Conservation (phyloP, 441 rosid species). For the Gossypium laxum region DNA sequence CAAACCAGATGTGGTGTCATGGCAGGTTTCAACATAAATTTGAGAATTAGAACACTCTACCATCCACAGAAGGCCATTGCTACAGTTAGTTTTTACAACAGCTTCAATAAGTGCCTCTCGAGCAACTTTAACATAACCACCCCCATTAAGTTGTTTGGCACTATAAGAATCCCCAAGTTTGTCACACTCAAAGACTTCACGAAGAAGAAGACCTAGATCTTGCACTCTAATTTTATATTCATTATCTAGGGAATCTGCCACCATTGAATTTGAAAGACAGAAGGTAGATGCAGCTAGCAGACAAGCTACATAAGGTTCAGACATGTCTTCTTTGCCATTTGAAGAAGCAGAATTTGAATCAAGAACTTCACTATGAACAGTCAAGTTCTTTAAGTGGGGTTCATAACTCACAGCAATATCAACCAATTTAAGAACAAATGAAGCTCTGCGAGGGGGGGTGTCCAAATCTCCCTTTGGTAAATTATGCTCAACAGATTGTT, state of each 20-base stretch:
- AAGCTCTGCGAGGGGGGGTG: constrained; percentile 31
- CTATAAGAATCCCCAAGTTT: constrained; percentile 48
- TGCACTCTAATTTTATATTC: constrained; percentile 58
- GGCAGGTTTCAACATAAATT: constrained; percentile 66
- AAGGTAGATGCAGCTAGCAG: constrained; percentile 84
- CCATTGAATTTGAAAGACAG: constrained; percentile 38
- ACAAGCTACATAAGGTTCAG: constrained; percentile 45
- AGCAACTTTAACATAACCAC: constrained; percentile 84
- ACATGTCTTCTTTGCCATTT: constrained; percentile 21
- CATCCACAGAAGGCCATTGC: constrained; percentile 62
- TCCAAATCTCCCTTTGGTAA: constrained; percentile 28
- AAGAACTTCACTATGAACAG: constrained; percentile 22
- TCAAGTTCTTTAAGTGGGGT: constrained; percentile 44
- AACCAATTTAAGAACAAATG: constrained; percentile 66
- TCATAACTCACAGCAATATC: constrained; percentile 89
- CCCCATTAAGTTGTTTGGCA: constrained; percentile 48
- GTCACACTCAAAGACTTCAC: constrained; percentile 35
- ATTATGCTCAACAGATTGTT: constrained; percentile 24
- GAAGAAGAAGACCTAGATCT: constrained; percentile 84
- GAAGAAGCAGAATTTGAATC: constrained; percentile 30
- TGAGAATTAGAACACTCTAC: constrained; percentile 68
- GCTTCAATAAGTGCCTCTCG: constrained; percentile 60
- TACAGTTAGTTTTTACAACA: constrained; percentile 46
- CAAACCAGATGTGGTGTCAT: constrained; percentile 74
- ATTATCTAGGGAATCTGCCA: constrained; percentile 32